Evolutionary conservation across 768 basidiomycete species (phyloP).

Genomic region (Crepidotus variabilis): DNA sequence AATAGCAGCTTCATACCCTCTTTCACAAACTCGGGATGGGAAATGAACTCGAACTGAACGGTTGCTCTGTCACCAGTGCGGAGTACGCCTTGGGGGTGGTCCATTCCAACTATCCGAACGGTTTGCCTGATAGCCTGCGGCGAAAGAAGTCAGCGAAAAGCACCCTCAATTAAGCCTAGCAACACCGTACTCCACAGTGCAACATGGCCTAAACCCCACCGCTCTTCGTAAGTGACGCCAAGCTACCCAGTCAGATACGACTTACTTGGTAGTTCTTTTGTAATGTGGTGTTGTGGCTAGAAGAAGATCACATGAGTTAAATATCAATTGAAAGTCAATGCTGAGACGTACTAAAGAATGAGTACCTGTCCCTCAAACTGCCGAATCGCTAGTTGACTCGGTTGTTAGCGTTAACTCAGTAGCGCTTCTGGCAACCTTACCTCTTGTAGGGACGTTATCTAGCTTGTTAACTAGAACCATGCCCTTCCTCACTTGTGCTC

Average conservation of each 20-base stretch:
- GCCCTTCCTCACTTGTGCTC: slow-evolving; percentile 83
- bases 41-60: slow-evolving; percentile 93
- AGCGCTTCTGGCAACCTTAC: slow-evolving; percentile 30
- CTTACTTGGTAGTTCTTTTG: slow-evolving; percentile 90
- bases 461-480: slow-evolving; percentile 88
- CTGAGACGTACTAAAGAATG: slow-evolving; percentile 73
- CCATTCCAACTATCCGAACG: slow-evolving; percentile 85
- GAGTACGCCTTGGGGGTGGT: slow-evolving; percentile 83
- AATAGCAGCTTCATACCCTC: slow-evolving; percentile 92
- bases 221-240: neutral
- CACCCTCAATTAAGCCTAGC: neutral
- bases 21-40: slow-evolving; percentile 88
- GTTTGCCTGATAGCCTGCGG: slow-evolving; percentile 89
- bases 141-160: slow-evolving; percentile 2
- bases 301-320: slow-evolving; percentile 5
- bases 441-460: slow-evolving; percentile 74
- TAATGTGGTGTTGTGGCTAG: slow-evolving; percentile 86
- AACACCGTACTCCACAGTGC: slow-evolving; percentile 75
- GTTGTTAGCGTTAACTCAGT: neutral
- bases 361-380: slow-evolving; percentile 93
- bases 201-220: slow-evolving; percentile 67
- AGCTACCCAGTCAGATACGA: neutral
- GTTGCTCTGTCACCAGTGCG: slow-evolving; percentile 94
- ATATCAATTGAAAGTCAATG: neutral
- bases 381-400: slow-evolving; percentile 51